Percentiles rank a stretch among this genome's conserved stretches.
Conservation (phyloP, 2,329 filamentous ascomycete genomes). For the Apiospora aurea region DNA sequence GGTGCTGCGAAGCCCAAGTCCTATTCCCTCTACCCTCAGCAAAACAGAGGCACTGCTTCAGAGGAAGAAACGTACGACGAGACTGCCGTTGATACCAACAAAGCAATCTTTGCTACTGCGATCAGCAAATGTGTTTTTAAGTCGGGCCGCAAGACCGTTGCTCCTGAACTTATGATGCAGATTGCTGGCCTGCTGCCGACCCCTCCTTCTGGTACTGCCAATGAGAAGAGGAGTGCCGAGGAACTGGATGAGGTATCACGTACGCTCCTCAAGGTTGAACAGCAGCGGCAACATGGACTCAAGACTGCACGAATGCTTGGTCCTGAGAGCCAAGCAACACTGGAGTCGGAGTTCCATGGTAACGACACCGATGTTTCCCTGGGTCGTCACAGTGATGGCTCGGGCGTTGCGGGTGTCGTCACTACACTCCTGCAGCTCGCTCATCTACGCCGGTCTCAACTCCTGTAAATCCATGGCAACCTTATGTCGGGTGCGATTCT, state of each 20-base stretch:
- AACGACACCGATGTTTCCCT: constrained; percentile 43
- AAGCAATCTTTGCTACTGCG: constrained; percentile 55
- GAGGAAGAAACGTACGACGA: not conserved
- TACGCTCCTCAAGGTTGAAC: constrained; percentile 43
- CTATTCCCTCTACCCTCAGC: constrained; percentile 43
- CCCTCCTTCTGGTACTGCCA: not conserved
- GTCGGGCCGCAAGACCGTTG: constrained; percentile 68
- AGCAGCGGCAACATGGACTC: constrained; percentile 43
- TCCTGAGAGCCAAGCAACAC: constrained; percentile 38
- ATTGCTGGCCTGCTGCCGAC: constrained; percentile 66
- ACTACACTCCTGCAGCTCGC: constrained; percentile 44
- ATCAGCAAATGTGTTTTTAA: constrained; percentile 68
- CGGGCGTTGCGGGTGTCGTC: constrained; percentile 44
- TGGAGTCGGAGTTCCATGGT: constrained; percentile 41
- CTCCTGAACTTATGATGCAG: constrained; percentile 67
- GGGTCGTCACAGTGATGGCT: constrained; percentile 45
- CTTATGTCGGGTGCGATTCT: not conserved
- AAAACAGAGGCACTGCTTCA: constrained; percentile 28
- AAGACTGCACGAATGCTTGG: constrained; percentile 41
- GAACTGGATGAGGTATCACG: constrained; percentile 26
- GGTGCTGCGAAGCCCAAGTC: constrained; percentile 44
- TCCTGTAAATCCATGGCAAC: constrained; percentile 33
- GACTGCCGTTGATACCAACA: constrained; percentile 28
- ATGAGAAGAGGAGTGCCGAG: constrained; percentile 26
- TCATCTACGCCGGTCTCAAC: constrained; percentile 39